Evolutionary conservation across 805 yeast species (phyloP), one percentile per base, ranked within the genome.

Genomic region (Saturnispora silvae): DNA sequence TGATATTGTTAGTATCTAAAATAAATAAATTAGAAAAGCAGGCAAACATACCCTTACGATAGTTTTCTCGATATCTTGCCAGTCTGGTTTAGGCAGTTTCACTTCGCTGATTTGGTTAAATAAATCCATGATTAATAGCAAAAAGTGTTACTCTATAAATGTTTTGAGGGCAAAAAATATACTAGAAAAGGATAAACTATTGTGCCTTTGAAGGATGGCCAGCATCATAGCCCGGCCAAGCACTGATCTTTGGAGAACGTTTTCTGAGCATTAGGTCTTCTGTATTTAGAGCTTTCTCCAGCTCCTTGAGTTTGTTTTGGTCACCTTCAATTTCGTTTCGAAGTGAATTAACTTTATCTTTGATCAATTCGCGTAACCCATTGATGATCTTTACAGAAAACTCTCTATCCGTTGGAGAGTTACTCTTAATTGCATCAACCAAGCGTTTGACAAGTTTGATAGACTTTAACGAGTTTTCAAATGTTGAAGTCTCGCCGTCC

Each of bases 141-240:
- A n/a, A n/a, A n/a, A n/a, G n/a, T n/a, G n/a, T n/a, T n/a, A n/a
- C n/a, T n/a, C n/a, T n/a, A n/a, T n/a, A n/a, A n/a, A n/a, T n/a
- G n/a, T n/a, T n/a, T n/a, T n/a, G n/a, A n/a, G n/a, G n/a, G n/a
- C 13, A 26, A 9, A 20, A 27, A 17, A 11, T 20, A 5, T 13
- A 26, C 11, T 19, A 11, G 15, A 20, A 13, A 14, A 34, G 20
- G 16, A 8, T 13, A 26, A 26, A n/a, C 26, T 19, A 24, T 22
- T 25, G 33, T 7, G 18, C 33, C 38, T 45, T 47, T 31, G 53
- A 51, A 2, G 81, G 81, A 51, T 77, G 83, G 0, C 80, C 79
- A 46, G 74, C 81, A 45, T 76, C 68, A 11, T 73, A 65, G 0
- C 82, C 81, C 0, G 83, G 83, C 83, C 83, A 77, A 1, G 83